phyloP scores from a whole-genome alignment of 768 basidiomycete genomes.

The Ephemerocybe angulata region DNA sequence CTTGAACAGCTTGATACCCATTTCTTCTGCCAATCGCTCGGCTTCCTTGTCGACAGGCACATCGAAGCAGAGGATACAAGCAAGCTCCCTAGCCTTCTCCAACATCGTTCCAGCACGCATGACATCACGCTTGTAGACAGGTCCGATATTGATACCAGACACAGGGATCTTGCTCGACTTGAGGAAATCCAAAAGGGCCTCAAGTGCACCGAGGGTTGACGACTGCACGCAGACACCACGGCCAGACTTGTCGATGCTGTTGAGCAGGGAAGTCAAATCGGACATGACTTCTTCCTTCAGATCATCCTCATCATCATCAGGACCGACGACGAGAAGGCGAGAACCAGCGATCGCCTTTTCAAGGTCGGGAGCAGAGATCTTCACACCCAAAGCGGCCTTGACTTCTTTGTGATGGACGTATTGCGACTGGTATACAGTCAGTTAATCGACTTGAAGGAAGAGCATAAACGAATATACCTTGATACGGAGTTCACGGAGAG shows the following conservation, averaged over 20 bases:
- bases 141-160: conserved; percentile 95
- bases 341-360: conserved; percentile 99
- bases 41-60: conserved; percentile 93
- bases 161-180: conserved; percentile 95
- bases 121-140: conserved; percentile 92
- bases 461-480: conserved; percentile 54
- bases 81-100: conserved; percentile 92
- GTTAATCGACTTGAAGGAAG: conserved; percentile 10
- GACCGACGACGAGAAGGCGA: conserved; percentile 84
- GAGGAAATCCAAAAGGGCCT: conserved; percentile 95
- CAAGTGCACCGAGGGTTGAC: conserved; percentile 93
- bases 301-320: conserved; percentile 96
- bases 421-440: conserved; percentile 57
- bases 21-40: conserved; percentile 86
- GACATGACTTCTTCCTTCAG: conserved; percentile 95
- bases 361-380: conserved; percentile 90
- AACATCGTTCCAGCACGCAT: conserved; percentile 92
- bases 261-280: conserved; percentile 82
- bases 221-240: conserved; percentile 97
- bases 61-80: conserved; percentile 95
- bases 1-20: conserved; percentile 92
- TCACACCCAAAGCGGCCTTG: conserved; percentile 95
- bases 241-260: conserved; percentile 93
- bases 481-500: conserved; percentile 89
- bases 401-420: conserved; percentile 98